phyloP scores from a whole-genome alignment of 148 eudicot genomes.

The Nyssa sinensis region DNA sequence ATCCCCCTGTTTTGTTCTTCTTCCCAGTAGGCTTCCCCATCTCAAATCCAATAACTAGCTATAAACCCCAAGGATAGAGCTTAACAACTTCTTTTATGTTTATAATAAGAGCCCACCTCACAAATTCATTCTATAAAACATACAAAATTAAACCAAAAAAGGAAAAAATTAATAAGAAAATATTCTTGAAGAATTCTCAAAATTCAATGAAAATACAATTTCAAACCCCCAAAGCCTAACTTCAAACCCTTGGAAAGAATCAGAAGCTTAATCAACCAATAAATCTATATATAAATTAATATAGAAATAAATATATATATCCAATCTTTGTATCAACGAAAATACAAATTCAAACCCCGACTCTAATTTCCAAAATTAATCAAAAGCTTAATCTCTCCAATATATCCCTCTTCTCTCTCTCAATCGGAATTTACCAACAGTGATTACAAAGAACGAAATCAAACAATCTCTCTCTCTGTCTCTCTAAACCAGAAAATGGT shows the following conservation, averaged over 20 bases:
- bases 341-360: neutral
- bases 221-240: neutral
- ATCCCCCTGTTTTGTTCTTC: constrained; percentile 39
- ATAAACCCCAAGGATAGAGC: neutral
- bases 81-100: neutral
- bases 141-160: neutral
- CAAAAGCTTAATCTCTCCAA: too few relatives aligned
- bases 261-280: neutral
- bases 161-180: neutral
- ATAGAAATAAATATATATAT: too few relatives aligned
- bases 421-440: neutral
- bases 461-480: neutral
- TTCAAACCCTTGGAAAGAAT: neutral
- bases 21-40: constrained; percentile 84
- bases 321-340: neutral
- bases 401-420: neutral
- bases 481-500: neutral
- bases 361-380: too few relatives aligned
- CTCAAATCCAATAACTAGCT: constrained; percentile 16
- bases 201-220: neutral
- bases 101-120: neutral
- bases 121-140: neutral
- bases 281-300: neutral
- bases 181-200: neutral
- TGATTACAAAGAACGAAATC: neutral